Base-by-base conservation (phyloP, 164 flowering plant genomes). In the Santalum album region DNA sequence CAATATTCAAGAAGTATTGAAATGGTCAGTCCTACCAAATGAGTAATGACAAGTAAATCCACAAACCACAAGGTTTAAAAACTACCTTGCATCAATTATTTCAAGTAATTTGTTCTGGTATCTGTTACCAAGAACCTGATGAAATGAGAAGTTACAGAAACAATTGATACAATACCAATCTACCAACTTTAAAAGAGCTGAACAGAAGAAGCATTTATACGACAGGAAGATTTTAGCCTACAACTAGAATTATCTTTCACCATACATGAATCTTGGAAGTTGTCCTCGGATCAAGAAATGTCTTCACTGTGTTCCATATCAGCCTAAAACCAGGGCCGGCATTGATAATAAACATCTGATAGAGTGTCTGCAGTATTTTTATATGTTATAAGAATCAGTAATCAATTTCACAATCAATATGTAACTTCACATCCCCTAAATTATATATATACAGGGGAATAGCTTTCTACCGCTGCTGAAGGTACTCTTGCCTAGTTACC, bases 301-400 rank as follows among this genome's bases (percentile, higher is more conserved):
- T 35, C 62, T 68, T 74, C 46, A 71, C 68, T 4, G 73, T 61
- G 21, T 49, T 69, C 75, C 78, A 75, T 12, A 69, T 62, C 46
- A 69, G 35, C 67, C 68, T 66, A 55, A 75, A 75, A 48, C 75
- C 71, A 51, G 71, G 50, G n/a, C 78, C 75, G 49, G 78, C 78
- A 64, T 75, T 75, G 22, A 75, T 58, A 35, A 71, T 71, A 50
- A 68, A 71, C 71, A 75, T 71, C 24, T 63, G 66, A 56, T 45
- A 49, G 14, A 75, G 75, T 15, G 78, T 68, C 75, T 75, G 75
- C 67, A 64, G 21, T 12, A 14, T 34, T 24, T 36, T 52, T 46
- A 45, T 5, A 22, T 25, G 20, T n/a, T 46, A 45, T 5, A 22
- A 18, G 20, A 12, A 14, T 16, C 34, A 29, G 34, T 4, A 29